phyloP scores from a whole-genome alignment of 495 filamentous ascomycete genomes.

The Xylaria nigripes region DNA sequence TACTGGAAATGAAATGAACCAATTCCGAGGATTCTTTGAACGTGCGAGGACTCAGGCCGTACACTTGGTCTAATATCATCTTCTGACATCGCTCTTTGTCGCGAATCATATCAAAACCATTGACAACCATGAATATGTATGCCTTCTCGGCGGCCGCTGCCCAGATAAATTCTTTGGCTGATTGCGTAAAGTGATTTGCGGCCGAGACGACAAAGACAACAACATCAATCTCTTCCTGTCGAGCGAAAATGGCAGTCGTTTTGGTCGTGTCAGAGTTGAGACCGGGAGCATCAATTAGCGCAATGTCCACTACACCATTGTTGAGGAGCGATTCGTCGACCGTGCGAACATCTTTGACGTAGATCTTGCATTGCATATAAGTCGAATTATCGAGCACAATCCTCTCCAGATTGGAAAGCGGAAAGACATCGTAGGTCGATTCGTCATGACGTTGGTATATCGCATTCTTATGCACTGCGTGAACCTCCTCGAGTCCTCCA shows the following conservation, averaged over 20 bases:
- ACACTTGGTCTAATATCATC: slow-evolving; percentile 85
- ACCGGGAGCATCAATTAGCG: slow-evolving; percentile 91
- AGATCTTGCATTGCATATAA: slow-evolving; percentile 94
- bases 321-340: slow-evolving; percentile 93
- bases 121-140: slow-evolving; percentile 98
- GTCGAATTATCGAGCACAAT: slow-evolving; percentile 80
- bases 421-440: slow-evolving; percentile 81
- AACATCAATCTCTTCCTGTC: slow-evolving; percentile 97
- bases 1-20: slow-evolving; percentile 96
- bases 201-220: slow-evolving; percentile 98
- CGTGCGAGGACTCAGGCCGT: slow-evolving; percentile 74
- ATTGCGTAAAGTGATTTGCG: slow-evolving; percentile 93
- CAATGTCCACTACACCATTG: slow-evolving; percentile 97
- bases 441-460: slow-evolving; percentile 85
- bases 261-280: slow-evolving; percentile 93
- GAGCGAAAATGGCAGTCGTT: slow-evolving; percentile 91
- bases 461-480: slow-evolving; percentile 76
- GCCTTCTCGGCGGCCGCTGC: slow-evolving; percentile 94
- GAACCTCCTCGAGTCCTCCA: slow-evolving; percentile 83
- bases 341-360: slow-evolving; percentile 81
- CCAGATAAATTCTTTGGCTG: slow-evolving; percentile 93
- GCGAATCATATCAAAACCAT: slow-evolving; percentile 88
- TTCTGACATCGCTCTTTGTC: slow-evolving; percentile 78
- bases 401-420: slow-evolving; percentile 68
- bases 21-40: slow-evolving; percentile 88